phyloP scores from a whole-genome alignment of 2,329 filamentous ascomycete species.

The Didymellaceae sp. region DNA sequence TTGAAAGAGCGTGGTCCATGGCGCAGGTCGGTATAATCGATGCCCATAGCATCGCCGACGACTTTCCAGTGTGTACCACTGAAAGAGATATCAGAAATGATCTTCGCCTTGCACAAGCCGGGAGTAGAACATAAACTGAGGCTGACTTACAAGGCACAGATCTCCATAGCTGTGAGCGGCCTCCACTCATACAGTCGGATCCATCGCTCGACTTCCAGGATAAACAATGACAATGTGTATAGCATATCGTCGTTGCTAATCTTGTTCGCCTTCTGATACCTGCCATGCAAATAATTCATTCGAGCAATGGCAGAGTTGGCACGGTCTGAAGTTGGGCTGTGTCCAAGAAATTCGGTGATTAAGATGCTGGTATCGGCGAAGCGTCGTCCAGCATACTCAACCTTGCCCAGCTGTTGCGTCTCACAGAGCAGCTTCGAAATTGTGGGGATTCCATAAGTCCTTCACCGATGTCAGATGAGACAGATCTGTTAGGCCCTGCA shows the following conservation, averaged over 20 bases:
- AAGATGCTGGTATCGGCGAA: conserved; percentile 44
- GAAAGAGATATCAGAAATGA: not conserved
- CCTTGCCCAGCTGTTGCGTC: conserved; percentile 40
- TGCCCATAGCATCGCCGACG: conserved; percentile 73
- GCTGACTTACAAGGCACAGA: conserved; percentile 60
- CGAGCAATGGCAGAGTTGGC: conserved; percentile 60
- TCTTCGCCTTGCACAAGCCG: not conserved
- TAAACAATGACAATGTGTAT: conserved; percentile 70
- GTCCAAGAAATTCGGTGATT: conserved; percentile 39
- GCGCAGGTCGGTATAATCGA: conserved; percentile 57
- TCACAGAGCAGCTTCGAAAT: conserved; percentile 46
- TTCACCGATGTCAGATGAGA: conserved; percentile 6
- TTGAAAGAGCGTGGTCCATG: conserved; percentile 50
- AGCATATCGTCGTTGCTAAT: conserved; percentile 70
- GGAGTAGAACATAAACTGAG: not conserved
- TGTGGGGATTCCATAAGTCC: conserved; percentile 47
- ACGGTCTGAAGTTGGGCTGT: conserved; percentile 43
- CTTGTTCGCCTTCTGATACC: conserved; percentile 63
- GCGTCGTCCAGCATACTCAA: conserved; percentile 32
- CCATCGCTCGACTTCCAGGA: conserved; percentile 70
- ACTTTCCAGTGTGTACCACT: conserved; percentile 72
- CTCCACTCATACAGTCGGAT: conserved; percentile 74
- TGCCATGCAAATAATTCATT: conserved; percentile 68
- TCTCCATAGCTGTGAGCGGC: conserved; percentile 68
- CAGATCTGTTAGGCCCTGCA: not conserved